phyloP scores from a whole-genome alignment of 177 flowering plant species.

The Tripterygium wilfordii region DNA sequence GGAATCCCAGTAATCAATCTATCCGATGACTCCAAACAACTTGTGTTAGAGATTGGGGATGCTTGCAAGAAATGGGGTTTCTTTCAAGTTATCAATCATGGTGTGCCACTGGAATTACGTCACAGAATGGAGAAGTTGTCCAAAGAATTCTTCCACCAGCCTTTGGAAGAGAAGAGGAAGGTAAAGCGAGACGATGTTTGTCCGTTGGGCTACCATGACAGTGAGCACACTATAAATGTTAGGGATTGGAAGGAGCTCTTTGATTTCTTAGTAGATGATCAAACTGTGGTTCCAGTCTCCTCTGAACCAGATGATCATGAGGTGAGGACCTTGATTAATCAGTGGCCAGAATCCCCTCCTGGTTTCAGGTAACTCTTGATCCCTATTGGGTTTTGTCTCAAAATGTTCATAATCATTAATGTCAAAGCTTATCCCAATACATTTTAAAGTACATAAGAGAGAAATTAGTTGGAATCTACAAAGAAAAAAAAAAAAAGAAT shows the following conservation, averaged over 20 bases:
- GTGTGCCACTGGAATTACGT: slow-evolving; percentile 33
- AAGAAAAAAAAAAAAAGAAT: too few relatives aligned
- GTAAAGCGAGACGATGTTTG: slow-evolving; percentile 43
- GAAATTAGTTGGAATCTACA: neutral
- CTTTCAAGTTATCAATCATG: slow-evolving; percentile 70
- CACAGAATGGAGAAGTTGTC: slow-evolving; percentile 22
- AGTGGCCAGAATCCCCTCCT: slow-evolving; percentile 58
- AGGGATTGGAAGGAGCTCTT: slow-evolving; percentile 86
- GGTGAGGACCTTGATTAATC: slow-evolving; percentile 27
- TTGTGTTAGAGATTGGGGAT: slow-evolving; percentile 29
- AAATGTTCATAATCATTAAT: neutral
- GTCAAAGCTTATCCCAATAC: too few relatives aligned
- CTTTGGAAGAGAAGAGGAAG: slow-evolving; percentile 49
- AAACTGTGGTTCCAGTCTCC: slow-evolving; percentile 36
- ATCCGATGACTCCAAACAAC: neutral
- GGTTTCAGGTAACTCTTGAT: slow-evolving; percentile 45
- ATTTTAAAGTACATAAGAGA: too few relatives aligned
- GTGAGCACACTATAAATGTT: slow-evolving; percentile 66
- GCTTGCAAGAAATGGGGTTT: slow-evolving; percentile 69
- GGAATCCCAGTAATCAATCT: slow-evolving; percentile 53
- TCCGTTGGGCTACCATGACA: slow-evolving; percentile 52
- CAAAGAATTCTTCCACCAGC: slow-evolving; percentile 37
- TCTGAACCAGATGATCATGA: slow-evolving; percentile 28
- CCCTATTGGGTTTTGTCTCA: slow-evolving; percentile 22
- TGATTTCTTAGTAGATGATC: slow-evolving; percentile 32